Evolutionary conservation across 1,139 yeast species (phyloP), one percentile per base, ranked within the genome.

Genomic region (Protomyces inundatus): DNA sequence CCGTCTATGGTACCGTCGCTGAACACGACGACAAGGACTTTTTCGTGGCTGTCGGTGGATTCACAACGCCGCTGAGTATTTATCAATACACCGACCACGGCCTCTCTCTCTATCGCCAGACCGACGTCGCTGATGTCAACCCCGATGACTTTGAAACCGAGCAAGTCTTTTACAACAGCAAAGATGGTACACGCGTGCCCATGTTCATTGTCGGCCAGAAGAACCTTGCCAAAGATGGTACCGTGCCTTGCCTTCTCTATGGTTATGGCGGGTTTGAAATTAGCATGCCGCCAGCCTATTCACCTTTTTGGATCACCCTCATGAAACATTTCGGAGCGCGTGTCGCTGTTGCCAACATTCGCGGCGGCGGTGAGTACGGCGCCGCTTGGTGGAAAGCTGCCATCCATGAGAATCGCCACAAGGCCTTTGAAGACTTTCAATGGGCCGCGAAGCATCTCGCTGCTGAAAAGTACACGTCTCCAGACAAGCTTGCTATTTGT

Each of bases 301-400:
- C 64, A 37, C 59, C 64, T 6, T 54, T 54, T 23, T 60, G 55
- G 54, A 60, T 54, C 50, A 54, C 50, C 33, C 51, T 54, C 40
- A 60, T 60, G 64, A 60, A 60, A 37, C 59, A 60, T 50, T 60
- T 60, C 30, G 54, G 48, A 16, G 58, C 51, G 12, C 50, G 58
- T 14, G 50, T 60, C 14, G 64, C 61, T 12, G 51, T 55, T 36
- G 64, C 54, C 52, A 61, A 61, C 37, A 61, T 61, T 14, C 60
- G 64, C 14, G 64, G 64, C 6, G 64, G 64, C 10, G 64, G 61
- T 6, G 64, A 61, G 64, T 61, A 55, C 53, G 64, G 64, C 33
- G 55, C 51, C 14, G 42, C 55, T 7, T 61, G 64, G 64, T 55
- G 57, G 55, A 39, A 55, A 48, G 64, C 60, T 5, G 64, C 60